These are phyloP conservation scores for Coleophoma cylindrospora DNA, from an alignment of 2,329 filamentous ascomycete species.

Conservation along the genomic window DNA sequence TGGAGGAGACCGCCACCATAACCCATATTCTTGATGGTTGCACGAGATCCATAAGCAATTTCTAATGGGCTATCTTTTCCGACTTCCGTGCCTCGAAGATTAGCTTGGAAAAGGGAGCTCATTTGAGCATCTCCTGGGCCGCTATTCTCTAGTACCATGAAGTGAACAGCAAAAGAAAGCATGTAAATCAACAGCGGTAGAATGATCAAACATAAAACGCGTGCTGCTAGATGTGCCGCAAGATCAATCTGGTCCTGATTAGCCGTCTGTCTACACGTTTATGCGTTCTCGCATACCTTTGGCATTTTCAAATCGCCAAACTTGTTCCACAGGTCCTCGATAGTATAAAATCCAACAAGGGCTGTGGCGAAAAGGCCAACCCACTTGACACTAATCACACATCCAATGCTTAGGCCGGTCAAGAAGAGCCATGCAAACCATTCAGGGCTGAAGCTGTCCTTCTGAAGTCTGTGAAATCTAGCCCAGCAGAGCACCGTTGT, in stretches of 20 bases:
- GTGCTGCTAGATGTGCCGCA: conserved; percentile 71
- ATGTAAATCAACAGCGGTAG: conserved; percentile 90
- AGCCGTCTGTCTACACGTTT: too few relatives aligned
- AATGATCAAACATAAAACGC: conserved; percentile 81
- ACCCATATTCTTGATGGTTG: conserved; percentile 98
- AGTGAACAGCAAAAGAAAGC: conserved; percentile 92
- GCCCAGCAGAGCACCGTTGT: conserved; percentile 96
- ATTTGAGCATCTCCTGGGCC: conserved; percentile 99
- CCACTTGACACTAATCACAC: conserved; percentile 97
- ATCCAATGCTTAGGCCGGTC: conserved; percentile 93
- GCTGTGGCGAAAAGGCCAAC: conserved; percentile 95
- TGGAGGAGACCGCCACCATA: conserved; percentile 95
- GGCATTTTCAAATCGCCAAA: conserved; percentile 94
- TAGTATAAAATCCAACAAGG: conserved; percentile 90
- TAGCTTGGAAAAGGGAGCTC: conserved; percentile 98
- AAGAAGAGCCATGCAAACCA: conserved; percentile 95
- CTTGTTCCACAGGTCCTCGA: conserved; percentile 96
- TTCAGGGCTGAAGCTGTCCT: conserved; percentile 79
- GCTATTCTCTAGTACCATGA: conserved; percentile 86
- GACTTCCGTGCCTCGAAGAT: conserved; percentile 87
- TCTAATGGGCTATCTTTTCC: conserved; percentile 93
- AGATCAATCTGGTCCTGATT: conserved; percentile 45
- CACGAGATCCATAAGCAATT: conserved; percentile 80
- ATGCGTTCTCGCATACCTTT: conserved; percentile 45
- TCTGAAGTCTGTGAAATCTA: conserved; percentile 86